A percentile compares a stretch with the other conserved stretches of the same genome.
Conservation (phyloP, 805 yeast species). For the Ogataea paraovalis region DNA sequence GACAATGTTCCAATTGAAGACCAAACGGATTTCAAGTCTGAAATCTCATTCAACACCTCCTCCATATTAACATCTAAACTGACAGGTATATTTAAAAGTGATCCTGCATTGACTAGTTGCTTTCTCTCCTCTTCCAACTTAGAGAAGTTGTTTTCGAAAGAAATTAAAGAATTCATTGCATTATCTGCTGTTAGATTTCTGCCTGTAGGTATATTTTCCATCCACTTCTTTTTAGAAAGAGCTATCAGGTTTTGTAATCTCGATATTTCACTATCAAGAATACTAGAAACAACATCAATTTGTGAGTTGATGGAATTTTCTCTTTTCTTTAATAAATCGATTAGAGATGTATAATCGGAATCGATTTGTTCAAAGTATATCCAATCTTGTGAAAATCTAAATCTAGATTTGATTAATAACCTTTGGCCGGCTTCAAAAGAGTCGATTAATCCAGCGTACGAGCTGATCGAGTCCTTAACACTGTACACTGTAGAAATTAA, state of each 20-base stretch:
- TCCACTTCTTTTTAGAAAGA: slow-evolving; percentile 44
- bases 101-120: slow-evolving; percentile 32
- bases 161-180: slow-evolving; percentile 39
- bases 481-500: slow-evolving; percentile 38
- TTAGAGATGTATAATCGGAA: slow-evolving; percentile 40
- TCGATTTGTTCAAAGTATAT: slow-evolving; percentile 60
- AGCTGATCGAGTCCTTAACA: slow-evolving; percentile 19
- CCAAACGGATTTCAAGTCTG: slow-evolving; percentile 63
- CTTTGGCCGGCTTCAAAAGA: slow-evolving; percentile 28
- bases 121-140: slow-evolving; percentile 11
- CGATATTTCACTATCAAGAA: slow-evolving; percentile 39
- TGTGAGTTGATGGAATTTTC: slow-evolving; percentile 27
- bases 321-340: slow-evolving; percentile 35
- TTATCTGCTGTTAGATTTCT: slow-evolving; percentile 37
- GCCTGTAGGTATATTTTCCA: slow-evolving; percentile 41
- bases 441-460: slow-evolving; percentile 21
- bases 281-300: slow-evolving; percentile 37
- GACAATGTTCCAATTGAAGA: slow-evolving; percentile 49
- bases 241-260: slow-evolving; percentile 32
- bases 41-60: slow-evolving; percentile 43
- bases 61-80: slow-evolving; percentile 27
- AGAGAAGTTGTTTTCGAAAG: slow-evolving; percentile 19
- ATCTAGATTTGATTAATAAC: slow-evolving; percentile 36
- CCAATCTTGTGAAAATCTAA: slow-evolving; percentile 51
- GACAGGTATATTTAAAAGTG: slow-evolving; percentile 32